These are phyloP conservation scores for Bolboschoenoplectus hybrid DNA, from an alignment of 202 grass and related monocot genomes.

Conservation along the genomic window DNA sequence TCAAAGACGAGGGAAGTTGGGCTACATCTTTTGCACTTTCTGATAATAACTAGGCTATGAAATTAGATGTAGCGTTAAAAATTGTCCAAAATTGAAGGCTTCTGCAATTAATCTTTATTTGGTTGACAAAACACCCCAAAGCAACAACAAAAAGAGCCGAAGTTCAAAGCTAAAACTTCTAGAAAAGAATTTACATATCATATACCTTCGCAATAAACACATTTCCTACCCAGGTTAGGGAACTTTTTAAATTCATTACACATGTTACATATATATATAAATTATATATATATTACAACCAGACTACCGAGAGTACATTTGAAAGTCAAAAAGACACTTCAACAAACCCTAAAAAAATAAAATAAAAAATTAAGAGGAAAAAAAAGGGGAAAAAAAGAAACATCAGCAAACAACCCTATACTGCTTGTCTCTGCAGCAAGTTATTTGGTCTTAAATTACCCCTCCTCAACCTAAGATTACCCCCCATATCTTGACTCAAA, in stretches of 20 bases:
- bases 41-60: not conserved
- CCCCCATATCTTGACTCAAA: conserved; percentile 55
- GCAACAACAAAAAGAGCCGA: not conserved
- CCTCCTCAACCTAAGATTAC: conserved; percentile 56
- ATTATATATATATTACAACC: conserved; percentile 13
- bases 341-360: conserved; percentile 33
- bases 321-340: conserved; percentile 20
- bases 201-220: conserved; percentile 2
- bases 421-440: conserved; percentile 45
- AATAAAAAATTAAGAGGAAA: not conserved
- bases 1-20: too few species aligned
- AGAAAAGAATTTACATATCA: not conserved
- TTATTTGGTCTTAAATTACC: conserved; percentile 57
- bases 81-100: not conserved
- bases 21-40: too few species aligned
- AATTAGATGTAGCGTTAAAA: not conserved
- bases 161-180: not conserved
- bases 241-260: conserved; percentile 16
- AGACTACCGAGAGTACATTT: not conserved
- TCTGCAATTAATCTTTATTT: not conserved
- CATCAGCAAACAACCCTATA: conserved; percentile 19
- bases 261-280: conserved; percentile 18
- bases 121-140: not conserved
- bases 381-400: not conserved
- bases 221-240: not conserved